Conservation (phyloP, 768 basidiomycete species). For the Multifurca ochricompacta region DNA sequence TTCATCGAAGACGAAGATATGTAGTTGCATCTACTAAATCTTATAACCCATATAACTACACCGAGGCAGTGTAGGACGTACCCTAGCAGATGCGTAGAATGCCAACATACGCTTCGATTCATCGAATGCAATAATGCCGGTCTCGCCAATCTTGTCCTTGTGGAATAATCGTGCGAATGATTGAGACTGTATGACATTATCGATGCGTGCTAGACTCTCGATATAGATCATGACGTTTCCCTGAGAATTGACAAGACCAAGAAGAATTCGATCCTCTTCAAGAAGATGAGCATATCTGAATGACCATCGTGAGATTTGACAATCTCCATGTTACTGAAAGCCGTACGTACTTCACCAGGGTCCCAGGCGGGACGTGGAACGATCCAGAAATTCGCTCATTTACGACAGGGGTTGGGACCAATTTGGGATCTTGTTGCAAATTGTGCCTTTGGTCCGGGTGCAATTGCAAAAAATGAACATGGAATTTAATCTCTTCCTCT, state of each 20-base stretch:
- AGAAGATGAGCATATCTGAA: constrained; percentile 16
- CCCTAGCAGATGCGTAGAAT: constrained; percentile 38
- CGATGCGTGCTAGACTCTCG: constrained; percentile 5
- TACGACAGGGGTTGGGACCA: constrained; percentile 6
- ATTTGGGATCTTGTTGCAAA: constrained; percentile 14
- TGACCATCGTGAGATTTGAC: neutral
- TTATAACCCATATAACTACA: neutral
- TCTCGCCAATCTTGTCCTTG: constrained; percentile 40
- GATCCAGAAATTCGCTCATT: constrained; percentile 4
- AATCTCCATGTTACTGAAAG: too few relatives aligned
- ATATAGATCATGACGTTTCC: constrained; percentile 14
- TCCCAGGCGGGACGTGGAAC: constrained; percentile 6
- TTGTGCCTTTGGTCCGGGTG: constrained; percentile 10
- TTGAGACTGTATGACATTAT: neutral
- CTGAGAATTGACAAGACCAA: constrained; percentile 5
- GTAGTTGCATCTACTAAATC: constrained; percentile 28
- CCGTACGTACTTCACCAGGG: constrained; percentile 4
- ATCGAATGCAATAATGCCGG: constrained; percentile 42
- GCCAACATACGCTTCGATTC: constrained; percentile 46
- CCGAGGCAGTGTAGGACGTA: constrained; percentile 11
- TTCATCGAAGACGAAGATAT: constrained; percentile 45
- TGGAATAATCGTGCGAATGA: constrained; percentile 25
- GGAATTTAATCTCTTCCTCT: constrained; percentile 10
- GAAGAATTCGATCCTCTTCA: constrained; percentile 11
- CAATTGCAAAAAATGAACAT: constrained; percentile 1